Conservation (phyloP, 208 protist genomes). For the Leishmania tarentolae region DNA sequence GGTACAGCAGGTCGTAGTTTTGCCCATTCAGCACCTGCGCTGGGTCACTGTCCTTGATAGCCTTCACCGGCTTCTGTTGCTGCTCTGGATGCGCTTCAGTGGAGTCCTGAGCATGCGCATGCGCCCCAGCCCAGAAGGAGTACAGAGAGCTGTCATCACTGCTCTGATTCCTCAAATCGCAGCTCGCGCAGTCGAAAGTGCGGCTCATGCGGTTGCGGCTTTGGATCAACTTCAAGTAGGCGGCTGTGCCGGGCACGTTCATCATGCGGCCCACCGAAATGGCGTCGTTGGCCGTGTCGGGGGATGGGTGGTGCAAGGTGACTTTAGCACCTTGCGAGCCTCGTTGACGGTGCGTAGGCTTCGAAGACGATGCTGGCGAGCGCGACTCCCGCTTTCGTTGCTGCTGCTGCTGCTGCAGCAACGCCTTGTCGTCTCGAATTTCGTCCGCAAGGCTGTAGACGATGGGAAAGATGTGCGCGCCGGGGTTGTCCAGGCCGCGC, state of each 20-base stretch:
- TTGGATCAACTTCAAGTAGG: slow-evolving; percentile 22
- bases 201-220: slow-evolving; percentile 26
- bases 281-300: not conserved
- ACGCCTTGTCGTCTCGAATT: slow-evolving; percentile 12
- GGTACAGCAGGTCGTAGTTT: not conserved
- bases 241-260: not conserved
- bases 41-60: not conserved
- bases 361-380: not conserved
- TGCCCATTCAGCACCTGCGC: not conserved
- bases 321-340: not conserved
- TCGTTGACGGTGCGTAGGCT: not conserved
- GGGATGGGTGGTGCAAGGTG: not conserved
- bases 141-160: not conserved
- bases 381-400: not conserved
- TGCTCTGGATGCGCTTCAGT: slow-evolving; percentile 8
- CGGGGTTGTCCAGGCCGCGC: slow-evolving; percentile 22
- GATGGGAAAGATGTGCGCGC: slow-evolving; percentile 38
- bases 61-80: not conserved
- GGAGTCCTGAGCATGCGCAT: slow-evolving; percentile 14
- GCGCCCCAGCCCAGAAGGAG: not conserved
- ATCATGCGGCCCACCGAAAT: not conserved
- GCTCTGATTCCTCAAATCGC: not conserved
- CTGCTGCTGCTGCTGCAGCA: slow-evolving; percentile 7
- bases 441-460: slow-evolving; percentile 27
- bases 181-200: slow-evolving; percentile 16